phyloP scores from a whole-genome alignment of 108 stramenopile species.

The Conticribra weissflogii region DNA sequence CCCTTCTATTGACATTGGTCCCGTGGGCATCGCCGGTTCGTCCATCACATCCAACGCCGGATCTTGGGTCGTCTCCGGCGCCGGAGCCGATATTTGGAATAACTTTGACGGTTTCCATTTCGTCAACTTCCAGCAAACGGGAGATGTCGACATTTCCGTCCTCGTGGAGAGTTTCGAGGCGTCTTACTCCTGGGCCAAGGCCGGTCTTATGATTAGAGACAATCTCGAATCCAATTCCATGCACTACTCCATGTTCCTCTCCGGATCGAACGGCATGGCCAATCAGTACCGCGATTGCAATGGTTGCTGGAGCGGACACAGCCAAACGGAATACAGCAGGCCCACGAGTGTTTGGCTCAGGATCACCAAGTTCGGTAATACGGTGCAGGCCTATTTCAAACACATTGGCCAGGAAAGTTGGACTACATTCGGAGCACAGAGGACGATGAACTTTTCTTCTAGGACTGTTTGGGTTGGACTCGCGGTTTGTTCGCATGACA shows the following conservation, averaged over 20 bases:
- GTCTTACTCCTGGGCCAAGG: neutral
- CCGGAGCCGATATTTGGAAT: conserved; percentile 25
- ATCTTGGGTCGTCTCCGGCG: neutral
- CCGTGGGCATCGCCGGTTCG: neutral
- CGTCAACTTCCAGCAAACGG: neutral
- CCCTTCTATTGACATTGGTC: conserved; percentile 6
- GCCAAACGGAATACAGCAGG: neutral
- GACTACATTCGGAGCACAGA: neutral
- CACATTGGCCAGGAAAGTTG: neutral
- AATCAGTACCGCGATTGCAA: neutral
- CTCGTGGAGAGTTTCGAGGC: neutral
- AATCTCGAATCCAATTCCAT: conserved; percentile 7
- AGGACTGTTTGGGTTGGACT: neutral
- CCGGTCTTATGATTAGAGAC: conserved; percentile 17
- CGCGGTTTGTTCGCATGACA: neutral
- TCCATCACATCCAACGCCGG: neutral
- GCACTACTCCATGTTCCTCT: conserved; percentile 2
- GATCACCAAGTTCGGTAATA: neutral
- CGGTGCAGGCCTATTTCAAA: neutral
- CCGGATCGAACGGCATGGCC: neutral
- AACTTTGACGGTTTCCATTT: conserved; percentile 17
- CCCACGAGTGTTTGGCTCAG: neutral
- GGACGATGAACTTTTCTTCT: neutral
- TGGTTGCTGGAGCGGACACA: neutral
- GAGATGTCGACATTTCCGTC: conserved; percentile 3